Conservation (phyloP, 768 basidiomycete genomes). For the Macrolepiota albuminosa region DNA sequence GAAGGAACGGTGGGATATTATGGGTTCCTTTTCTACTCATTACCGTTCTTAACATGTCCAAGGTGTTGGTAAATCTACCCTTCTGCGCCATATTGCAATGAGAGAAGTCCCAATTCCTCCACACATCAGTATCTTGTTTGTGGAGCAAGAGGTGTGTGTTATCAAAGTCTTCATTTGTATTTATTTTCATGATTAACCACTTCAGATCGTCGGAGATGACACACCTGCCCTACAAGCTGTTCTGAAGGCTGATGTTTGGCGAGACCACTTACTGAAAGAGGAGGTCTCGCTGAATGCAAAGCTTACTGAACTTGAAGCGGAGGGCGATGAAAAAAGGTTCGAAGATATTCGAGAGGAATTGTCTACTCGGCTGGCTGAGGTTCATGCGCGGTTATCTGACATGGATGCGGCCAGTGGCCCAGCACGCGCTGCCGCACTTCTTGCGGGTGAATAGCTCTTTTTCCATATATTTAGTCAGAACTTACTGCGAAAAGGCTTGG, state of each 20-base stretch:
- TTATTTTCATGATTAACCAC: not conserved
- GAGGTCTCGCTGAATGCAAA: slow-evolving; percentile 71
- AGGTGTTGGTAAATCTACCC: slow-evolving; percentile 96
- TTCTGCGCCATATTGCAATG: slow-evolving; percentile 91
- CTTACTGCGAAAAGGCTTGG: slow-evolving; percentile 55
- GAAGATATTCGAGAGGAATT: slow-evolving; percentile 87
- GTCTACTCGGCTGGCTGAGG: slow-evolving; percentile 75
- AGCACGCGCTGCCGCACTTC: slow-evolving; percentile 82
- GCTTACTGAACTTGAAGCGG: slow-evolving; percentile 65
- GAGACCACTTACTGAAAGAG: slow-evolving; percentile 86
- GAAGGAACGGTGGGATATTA: slow-evolving; percentile 62
- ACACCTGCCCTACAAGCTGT: slow-evolving; percentile 91
- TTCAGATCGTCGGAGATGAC: slow-evolving; percentile 87
- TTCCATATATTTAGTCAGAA: not conserved
- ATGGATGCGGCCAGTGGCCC: slow-evolving; percentile 99
- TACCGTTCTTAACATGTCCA: not conserved
- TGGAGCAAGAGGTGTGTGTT: slow-evolving; percentile 84
- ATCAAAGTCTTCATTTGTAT: not conserved
- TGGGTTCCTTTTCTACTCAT: not conserved
- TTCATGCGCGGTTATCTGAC: slow-evolving; percentile 87
- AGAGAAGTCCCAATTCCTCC: slow-evolving; percentile 91
- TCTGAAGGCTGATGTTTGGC: slow-evolving; percentile 99
- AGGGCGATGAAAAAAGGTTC: slow-evolving; percentile 74
- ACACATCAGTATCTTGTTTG: slow-evolving; percentile 95
- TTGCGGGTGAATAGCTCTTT: slow-evolving; percentile 57